Evolutionary conservation across 441 rosid species (phyloP).

Genomic region (Corymbia calophylla): DNA sequence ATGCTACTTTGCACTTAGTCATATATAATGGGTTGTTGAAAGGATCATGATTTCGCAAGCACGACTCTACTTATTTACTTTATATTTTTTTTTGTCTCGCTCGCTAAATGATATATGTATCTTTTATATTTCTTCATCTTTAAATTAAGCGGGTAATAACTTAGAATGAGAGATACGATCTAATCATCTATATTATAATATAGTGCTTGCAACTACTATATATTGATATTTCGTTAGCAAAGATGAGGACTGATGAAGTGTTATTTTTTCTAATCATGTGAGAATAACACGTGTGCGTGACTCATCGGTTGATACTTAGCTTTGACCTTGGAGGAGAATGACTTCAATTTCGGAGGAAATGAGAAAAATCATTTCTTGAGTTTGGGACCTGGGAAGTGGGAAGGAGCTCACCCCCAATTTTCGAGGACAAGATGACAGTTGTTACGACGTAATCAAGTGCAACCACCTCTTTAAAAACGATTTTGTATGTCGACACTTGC

Average conservation of each 20-base stretch:
- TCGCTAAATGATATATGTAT: rapidly evolving
- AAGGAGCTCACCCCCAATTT: background rate
- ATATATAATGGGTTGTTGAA: background rate
- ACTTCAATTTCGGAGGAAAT: background rate
- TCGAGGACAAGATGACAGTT: background rate
- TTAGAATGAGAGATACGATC: background rate
- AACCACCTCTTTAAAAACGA: background rate
- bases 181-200: background rate
- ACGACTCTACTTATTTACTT: background rate
- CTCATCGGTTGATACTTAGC: background rate
- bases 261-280: background rate
- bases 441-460: background rate
- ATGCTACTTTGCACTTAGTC: rapidly evolving
- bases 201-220: background rate
- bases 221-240: background rate
- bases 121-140: background rate
- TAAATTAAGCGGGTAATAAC: background rate
- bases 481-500: background rate
- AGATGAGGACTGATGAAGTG: background rate
- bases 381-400: background rate
- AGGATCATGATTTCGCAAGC: background rate
- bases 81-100: background rate
- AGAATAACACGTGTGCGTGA: background rate
- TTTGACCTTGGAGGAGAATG: background rate
- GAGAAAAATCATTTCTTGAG: background rate